Percentiles rank a stretch among this genome's conserved stretches.
phyloP scores from a whole-genome alignment of 495 filamentous ascomycete species.

The Talaromyces borbonicus region DNA sequence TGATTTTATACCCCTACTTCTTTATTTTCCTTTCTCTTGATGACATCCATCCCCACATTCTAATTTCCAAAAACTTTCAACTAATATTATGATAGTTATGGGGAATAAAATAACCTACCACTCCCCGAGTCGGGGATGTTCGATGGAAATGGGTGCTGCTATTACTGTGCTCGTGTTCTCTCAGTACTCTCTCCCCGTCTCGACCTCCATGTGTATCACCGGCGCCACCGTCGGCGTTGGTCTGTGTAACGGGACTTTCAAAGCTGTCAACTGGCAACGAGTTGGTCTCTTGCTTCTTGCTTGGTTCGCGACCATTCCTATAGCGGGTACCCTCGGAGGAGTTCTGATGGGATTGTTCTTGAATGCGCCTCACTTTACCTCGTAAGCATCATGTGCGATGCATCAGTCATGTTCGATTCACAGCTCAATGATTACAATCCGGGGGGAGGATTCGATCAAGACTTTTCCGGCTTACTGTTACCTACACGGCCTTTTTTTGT shows the following conservation, averaged over 20 bases:
- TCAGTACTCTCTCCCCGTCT: constrained; percentile 50
- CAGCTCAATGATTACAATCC: too few relatives aligned
- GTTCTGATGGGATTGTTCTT: constrained; percentile 52
- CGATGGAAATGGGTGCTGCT: constrained; percentile 58
- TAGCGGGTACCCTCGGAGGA: constrained; percentile 50
- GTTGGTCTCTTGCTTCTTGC: constrained; percentile 41
- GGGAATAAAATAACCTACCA: constrained; percentile 61
- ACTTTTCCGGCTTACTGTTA: too few relatives aligned
- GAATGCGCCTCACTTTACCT: constrained; percentile 46
- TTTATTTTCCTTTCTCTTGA: too few relatives aligned
- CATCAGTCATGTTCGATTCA: neutral
- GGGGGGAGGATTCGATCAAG: too few relatives aligned
- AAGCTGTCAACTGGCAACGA: constrained; percentile 55
- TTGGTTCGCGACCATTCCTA: constrained; percentile 57
- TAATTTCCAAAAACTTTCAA: neutral
- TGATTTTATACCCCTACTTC: too few relatives aligned
- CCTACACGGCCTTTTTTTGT: too few relatives aligned
- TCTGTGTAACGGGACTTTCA: constrained; percentile 45
- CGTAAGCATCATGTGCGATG: neutral
- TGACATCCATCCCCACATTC: neutral
- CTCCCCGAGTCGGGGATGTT: constrained; percentile 49
- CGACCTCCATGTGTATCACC: constrained; percentile 50
- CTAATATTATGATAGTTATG: constrained; percentile 38
- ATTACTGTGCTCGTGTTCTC: constrained; percentile 57
- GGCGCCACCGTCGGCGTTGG: constrained; percentile 49